Percentiles rank a stretch among this genome's conserved stretches.
Evolutionary conservation across 2,329 filamentous ascomycete species (phyloP).

Genomic region (Nemania diffusa): DNA sequence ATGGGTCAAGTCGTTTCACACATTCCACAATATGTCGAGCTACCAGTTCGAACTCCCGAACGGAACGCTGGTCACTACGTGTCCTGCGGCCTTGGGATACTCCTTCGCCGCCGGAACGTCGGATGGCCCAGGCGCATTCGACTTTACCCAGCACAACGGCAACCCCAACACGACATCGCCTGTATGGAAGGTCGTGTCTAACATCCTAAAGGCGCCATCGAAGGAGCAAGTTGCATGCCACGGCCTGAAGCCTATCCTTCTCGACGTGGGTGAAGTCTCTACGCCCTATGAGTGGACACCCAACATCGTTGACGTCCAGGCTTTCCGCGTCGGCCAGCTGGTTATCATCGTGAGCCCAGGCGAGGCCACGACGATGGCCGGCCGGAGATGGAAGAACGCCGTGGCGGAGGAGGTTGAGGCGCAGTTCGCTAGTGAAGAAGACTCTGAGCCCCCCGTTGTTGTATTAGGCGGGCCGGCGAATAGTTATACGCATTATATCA

Average conservation of each 20-base stretch:
- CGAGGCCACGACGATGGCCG: slow-evolving; percentile 93
- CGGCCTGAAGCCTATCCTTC: slow-evolving; percentile 81
- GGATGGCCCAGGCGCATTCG: slow-evolving; percentile 89
- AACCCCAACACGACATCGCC: slow-evolving; percentile 73
- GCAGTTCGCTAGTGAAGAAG: slow-evolving; percentile 58
- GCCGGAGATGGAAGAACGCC: slow-evolving; percentile 83
- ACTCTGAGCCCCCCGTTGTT: slow-evolving; percentile 67
- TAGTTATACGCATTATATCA: slow-evolving; percentile 85
- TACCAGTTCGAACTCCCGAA: slow-evolving; percentile 80
- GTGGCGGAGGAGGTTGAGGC: slow-evolving; percentile 64
- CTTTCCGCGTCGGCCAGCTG: slow-evolving; percentile 84
- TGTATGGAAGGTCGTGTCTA: slow-evolving; percentile 81
- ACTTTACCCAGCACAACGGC: slow-evolving; percentile 89
- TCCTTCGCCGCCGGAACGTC: slow-evolving; percentile 93
- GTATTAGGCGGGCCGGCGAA: slow-evolving; percentile 91
- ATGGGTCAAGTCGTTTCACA: slow-evolving; percentile 83
- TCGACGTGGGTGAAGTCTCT: slow-evolving; percentile 86
- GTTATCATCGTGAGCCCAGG: slow-evolving; percentile 86
- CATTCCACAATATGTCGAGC: slow-evolving; percentile 82
- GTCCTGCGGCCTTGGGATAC: slow-evolving; percentile 88
- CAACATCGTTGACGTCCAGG: slow-evolving; percentile 90
- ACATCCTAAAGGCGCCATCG: slow-evolving; percentile 75
- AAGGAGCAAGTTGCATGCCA: slow-evolving; percentile 80
- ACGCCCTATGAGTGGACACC: slow-evolving; percentile 87
- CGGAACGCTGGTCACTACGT: slow-evolving; percentile 76